Percentiles rank a stretch among this genome's conserved stretches.
phyloP scores from a whole-genome alignment of 2,329 filamentous ascomycete genomes.

The Huntiella savannae region DNA sequence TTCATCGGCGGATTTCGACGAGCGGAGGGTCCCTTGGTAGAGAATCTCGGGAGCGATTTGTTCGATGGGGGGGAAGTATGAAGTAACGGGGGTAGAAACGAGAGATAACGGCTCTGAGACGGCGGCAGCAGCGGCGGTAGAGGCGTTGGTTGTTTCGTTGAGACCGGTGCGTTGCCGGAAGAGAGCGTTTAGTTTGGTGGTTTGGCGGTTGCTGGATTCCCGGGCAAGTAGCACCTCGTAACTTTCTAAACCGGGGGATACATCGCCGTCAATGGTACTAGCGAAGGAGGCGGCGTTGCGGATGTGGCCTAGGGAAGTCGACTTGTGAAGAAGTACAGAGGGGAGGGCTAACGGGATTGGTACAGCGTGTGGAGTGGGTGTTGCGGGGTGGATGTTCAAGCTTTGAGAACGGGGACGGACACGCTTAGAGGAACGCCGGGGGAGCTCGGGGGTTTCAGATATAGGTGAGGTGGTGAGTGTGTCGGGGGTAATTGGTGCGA shows the following conservation, averaged over 20 bases:
- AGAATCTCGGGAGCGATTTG: neutral
- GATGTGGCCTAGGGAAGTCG: neutral
- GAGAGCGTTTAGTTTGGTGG: neutral
- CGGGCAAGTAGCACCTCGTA: conserved; percentile 4
- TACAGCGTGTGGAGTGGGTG: neutral
- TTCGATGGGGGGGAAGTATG: neutral
- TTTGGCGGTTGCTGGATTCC: conserved; percentile 1
- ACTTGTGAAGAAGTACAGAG: conserved; percentile 2
- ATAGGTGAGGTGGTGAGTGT: neutral
- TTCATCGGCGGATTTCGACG: neutral
- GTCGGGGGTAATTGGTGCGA: neutral
- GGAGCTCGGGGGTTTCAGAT: neutral
- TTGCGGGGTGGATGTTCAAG: neutral
- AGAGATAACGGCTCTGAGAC: neutral
- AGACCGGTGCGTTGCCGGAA: neutral
- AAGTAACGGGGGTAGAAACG: neutral
- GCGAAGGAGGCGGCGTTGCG: conserved; percentile 2
- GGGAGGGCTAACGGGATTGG: neutral
- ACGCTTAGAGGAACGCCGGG: conserved; percentile 7
- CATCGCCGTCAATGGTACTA: conserved; percentile 1
- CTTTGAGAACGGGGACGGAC: neutral
- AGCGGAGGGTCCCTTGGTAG: neutral
- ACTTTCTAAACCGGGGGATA: conserved; percentile 1
- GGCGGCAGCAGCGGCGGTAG: neutral
- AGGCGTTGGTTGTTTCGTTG: no score